Base-by-base conservation (phyloP, 2,329 filamentous ascomycete genomes). In the Cytospora schulzeri region DNA sequence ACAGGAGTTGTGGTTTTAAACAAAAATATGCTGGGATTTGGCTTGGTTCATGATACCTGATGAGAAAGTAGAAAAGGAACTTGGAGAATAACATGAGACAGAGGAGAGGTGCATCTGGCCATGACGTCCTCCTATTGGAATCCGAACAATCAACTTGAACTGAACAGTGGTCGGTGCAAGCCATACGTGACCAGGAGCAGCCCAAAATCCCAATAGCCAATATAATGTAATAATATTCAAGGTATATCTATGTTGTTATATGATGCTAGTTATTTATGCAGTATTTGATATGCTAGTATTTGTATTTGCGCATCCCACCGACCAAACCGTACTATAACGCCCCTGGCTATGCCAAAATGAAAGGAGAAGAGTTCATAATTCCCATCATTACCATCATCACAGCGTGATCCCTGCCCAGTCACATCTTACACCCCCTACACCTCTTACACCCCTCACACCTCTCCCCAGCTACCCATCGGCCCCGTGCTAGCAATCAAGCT, bases 381-480 rank as follows among this genome's bases (percentile, higher is more conserved):
- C 48, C 45, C 35, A 45, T 29, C 24, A 11, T 62, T 45, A 56
- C 55, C 50, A 62, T 56, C 53, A 45, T 61, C 22, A 51, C 51
- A 48, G 22, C 15, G 15, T 17, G 24, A 61, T 12, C n/a, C n/a
- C n/a, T n/a, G n/a, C n/a, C n/a, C n/a, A n/a, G n/a, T n/a, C n/a
- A n/a, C n/a, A n/a, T 48, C 33, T 29, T 55, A 61, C 51, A 52
- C 15, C 33, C n/a, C 28, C 6, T 17, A n/a, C n/a, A n/a, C n/a
- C n/a, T n/a, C n/a, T n/a, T n/a, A n/a, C 7, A 19, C n/a, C 17
- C 24, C 54, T 76, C 70, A 90, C 29, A 90, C 85, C 77, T 94
- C 91, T 12, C 91, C 91, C 91, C 91, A 95, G 69, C 85, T 88
- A 19, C 91, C 91, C 81, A 91, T 86, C 11, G 85, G 85, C 1